A percentile compares a stretch with the other conserved stretches of the same genome.
Evolutionary conservation across 169 alveolate species (phyloP).

Genomic region (Plasmodium blacklocki): DNA sequence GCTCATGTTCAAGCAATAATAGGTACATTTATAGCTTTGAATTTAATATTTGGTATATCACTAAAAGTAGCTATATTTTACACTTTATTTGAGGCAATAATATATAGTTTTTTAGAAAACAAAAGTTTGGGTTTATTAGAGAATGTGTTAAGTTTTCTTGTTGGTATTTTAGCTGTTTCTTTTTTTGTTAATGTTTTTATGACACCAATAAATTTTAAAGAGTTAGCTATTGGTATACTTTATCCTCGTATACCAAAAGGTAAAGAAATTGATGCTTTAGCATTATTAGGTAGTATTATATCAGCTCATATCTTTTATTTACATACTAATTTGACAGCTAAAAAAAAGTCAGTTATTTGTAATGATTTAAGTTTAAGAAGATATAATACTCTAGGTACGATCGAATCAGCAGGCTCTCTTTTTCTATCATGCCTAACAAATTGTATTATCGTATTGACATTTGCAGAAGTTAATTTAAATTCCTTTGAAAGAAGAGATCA

Average conservation of each 20-base stretch:
- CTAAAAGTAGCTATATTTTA: constrained; percentile 60
- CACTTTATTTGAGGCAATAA: constrained; percentile 57
- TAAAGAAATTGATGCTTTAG: constrained; percentile 66
- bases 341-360: constrained; percentile 42
- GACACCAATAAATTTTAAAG: constrained; percentile 55
- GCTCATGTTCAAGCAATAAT: constrained; percentile 72
- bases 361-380: constrained; percentile 43
- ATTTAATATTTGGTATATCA: constrained; percentile 69
- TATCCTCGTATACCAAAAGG: constrained; percentile 66
- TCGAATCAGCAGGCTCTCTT: constrained; percentile 61
- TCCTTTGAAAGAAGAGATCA: constrained; percentile 29
- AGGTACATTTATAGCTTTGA: constrained; percentile 59
- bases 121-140: constrained; percentile 50
- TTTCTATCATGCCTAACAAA: constrained; percentile 64
- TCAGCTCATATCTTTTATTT: constrained; percentile 74
- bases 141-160: constrained; percentile 61
- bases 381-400: constrained; percentile 49
- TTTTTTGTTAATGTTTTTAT: constrained; percentile 71
- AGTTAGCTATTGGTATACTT: constrained; percentile 33
- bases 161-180: constrained; percentile 48
- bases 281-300: constrained; percentile 58
- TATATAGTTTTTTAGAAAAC: constrained; percentile 65
- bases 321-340: constrained; percentile 70
- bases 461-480: constrained; percentile 60
- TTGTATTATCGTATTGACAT: constrained; percentile 72